phyloP scores from a whole-genome alignment of 768 basidiomycete species.

The Phanerodontia chrysosporium region DNA sequence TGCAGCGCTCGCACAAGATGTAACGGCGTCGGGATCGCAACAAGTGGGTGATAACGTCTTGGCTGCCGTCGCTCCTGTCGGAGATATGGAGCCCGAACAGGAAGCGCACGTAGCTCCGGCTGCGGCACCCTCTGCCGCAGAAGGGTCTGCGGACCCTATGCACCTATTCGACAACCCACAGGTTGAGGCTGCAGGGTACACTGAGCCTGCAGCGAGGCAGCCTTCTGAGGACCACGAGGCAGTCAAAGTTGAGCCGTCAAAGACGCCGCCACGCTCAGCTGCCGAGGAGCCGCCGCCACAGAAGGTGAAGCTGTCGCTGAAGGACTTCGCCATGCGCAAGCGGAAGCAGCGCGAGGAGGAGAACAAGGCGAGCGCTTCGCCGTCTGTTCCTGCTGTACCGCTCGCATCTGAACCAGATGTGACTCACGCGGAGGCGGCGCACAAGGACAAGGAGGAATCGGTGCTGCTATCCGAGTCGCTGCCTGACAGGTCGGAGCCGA shows the following conservation, averaged over 20 bases:
- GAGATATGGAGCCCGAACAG: neutral
- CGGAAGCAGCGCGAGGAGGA: conserved; percentile 49
- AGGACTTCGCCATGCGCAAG: conserved; percentile 54
- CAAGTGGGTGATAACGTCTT: neutral
- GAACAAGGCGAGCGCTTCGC: conserved; percentile 25
- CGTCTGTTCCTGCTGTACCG: conserved; percentile 7
- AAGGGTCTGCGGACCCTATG: neutral
- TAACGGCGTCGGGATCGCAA: neutral
- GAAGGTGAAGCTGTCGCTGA: conserved; percentile 53
- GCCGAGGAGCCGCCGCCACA: conserved; percentile 16
- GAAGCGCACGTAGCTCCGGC: neutral
- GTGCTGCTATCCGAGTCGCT: neutral
- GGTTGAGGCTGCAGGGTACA: neutral
- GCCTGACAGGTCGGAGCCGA: neutral
- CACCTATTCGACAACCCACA: neutral
- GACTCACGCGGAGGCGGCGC: neutral
- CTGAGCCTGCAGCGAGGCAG: neutral
- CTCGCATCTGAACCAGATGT: neutral
- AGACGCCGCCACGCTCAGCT: neutral
- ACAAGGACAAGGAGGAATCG: neutral
- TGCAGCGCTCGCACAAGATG: neutral
- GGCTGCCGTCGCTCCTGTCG: neutral
- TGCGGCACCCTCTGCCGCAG: neutral
- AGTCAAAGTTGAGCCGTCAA: neutral
- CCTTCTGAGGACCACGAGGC: neutral